phyloP scores from a whole-genome alignment of 2,329 filamentous ascomycete species.

The Domatiomyces globalis region DNA sequence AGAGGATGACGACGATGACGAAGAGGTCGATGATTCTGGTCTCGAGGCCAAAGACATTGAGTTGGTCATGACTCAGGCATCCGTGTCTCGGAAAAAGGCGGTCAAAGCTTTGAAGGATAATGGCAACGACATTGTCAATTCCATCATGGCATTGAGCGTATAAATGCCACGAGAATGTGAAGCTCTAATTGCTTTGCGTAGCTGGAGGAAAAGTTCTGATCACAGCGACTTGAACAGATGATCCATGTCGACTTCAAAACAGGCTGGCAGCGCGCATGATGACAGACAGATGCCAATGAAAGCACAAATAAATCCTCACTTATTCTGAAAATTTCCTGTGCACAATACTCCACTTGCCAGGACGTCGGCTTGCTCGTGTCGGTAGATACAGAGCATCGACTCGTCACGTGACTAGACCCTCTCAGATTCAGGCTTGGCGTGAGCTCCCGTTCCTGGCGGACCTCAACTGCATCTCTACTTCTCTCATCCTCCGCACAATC shows the following conservation, averaged over 20 bases:
- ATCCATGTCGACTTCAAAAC: neutral
- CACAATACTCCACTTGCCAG: too few species aligned
- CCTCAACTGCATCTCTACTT: constrained; percentile 7
- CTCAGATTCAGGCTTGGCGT: constrained; percentile 7
- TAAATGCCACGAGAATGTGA: constrained; percentile 23
- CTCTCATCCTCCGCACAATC: constrained; percentile 18
- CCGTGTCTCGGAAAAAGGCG: constrained; percentile 93
- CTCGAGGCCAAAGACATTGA: constrained; percentile 99
- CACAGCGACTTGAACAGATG: neutral
- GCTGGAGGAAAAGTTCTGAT: neutral
- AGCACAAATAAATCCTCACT: too few species aligned
- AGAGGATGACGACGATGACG: constrained; percentile 79
- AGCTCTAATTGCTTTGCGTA: neutral
- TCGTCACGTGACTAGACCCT: constrained; percentile 24
- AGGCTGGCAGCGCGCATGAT: neutral
- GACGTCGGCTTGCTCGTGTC: too few species aligned
- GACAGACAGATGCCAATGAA: constrained; percentile 4
- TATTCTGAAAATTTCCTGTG: too few species aligned
- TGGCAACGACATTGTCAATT: constrained; percentile 99
- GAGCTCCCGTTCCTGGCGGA: neutral
- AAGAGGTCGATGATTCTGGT: constrained; percentile 88
- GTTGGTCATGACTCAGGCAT: constrained; percentile 96
- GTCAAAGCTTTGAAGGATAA: constrained; percentile 95
- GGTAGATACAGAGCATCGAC: neutral
- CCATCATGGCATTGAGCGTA: constrained; percentile 95